These are phyloP conservation scores for Yueomyces sp. DNA, from an alignment of 805 yeast genomes.

Conservation along the genomic window DNA sequence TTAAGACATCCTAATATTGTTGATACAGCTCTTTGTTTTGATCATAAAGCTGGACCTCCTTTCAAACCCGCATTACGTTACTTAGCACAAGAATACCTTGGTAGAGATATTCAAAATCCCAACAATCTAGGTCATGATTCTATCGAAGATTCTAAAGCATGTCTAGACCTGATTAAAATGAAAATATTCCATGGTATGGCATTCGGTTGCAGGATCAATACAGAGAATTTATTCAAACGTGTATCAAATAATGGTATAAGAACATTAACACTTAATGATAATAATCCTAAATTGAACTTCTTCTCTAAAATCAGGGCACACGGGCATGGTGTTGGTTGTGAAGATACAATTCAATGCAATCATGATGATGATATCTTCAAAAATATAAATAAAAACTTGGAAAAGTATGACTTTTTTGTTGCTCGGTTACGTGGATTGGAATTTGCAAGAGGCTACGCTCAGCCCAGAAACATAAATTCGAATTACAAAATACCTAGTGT, in stretches of 20 bases:
- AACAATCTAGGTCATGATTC: slow-evolving; percentile 64
- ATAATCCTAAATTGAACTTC: slow-evolving; percentile 13
- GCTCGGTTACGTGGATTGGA: slow-evolving; percentile 50
- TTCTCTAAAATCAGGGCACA: background rate
- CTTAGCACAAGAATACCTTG: slow-evolving; percentile 45
- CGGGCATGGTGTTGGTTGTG: slow-evolving; percentile 3
- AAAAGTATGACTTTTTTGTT: slow-evolving; percentile 35
- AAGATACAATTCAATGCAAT: slow-evolving; percentile 28
- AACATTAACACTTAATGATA: slow-evolving; percentile 25
- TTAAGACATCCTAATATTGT: slow-evolving; percentile 61
- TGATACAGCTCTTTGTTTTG: slow-evolving; percentile 68
- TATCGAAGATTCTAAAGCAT: slow-evolving; percentile 69
- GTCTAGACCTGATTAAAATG: slow-evolving; percentile 60
- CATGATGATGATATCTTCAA: slow-evolving; percentile 50
- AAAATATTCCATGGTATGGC: slow-evolving; percentile 54
- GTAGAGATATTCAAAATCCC: slow-evolving; percentile 42
- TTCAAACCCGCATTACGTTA: slow-evolving; percentile 64
- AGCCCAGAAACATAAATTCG: slow-evolving; percentile 9
- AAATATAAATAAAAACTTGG: slow-evolving; percentile 24
- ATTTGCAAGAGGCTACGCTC: slow-evolving; percentile 24
- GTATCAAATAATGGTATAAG: slow-evolving; percentile 17
- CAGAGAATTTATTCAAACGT: slow-evolving; percentile 30
- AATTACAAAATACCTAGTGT: slow-evolving; percentile 1
- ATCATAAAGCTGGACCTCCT: slow-evolving; percentile 78
- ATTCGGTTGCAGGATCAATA: slow-evolving; percentile 42